Evolutionary conservation across 139 green algal genomes (phyloP), one percentile per base, ranked within the genome.

Genomic region (Coelastrella sp.): DNA sequence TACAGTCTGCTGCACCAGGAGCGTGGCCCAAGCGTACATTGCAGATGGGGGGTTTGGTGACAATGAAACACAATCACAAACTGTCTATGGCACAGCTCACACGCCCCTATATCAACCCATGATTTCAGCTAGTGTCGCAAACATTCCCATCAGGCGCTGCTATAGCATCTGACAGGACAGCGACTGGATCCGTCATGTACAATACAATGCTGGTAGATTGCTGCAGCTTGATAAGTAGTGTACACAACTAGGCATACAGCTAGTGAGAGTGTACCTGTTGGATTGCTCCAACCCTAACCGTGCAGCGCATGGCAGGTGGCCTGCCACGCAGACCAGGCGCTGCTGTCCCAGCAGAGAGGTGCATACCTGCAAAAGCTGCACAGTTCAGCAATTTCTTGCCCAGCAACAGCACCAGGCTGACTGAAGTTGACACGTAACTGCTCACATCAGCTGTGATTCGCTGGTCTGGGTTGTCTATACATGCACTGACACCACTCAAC

Each of bases 361-460:
- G 74, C 90, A 49, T 91, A 96, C 95, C 94, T 89, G 95, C 92
- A 93, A 99, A 99, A 0, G 96, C 97, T 59, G 95, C 89, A 86
- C 95, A 95, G 93, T 96, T 97, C 75, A 98, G 93, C 14, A 98
- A 4, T 85, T 99, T 98, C 19, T 95, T 93, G 24, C 92, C 75
- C 59, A 99, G 66, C 12, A 94, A 90, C 14, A 97, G 88, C 19
- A 93, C 86, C 58, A 99, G 93, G 1, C 76, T 87, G 6, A 96
- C 94, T 24, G 91, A 96, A 63, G 84, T 91, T 70, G 91, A 82
- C 25, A 95, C 91, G 87, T 97, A 99, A 14, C 88, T 88, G 0
- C 85, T 88, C n/a, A 98, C 94, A 88, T 99, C 98, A 68, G 98
- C 96, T 74, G 94, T 97, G 57, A 99, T 99, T 27, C 86, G 60